Conservation (phyloP, 202 grass and related monocot genomes). For the Cymbopogon flexuosus region DNA sequence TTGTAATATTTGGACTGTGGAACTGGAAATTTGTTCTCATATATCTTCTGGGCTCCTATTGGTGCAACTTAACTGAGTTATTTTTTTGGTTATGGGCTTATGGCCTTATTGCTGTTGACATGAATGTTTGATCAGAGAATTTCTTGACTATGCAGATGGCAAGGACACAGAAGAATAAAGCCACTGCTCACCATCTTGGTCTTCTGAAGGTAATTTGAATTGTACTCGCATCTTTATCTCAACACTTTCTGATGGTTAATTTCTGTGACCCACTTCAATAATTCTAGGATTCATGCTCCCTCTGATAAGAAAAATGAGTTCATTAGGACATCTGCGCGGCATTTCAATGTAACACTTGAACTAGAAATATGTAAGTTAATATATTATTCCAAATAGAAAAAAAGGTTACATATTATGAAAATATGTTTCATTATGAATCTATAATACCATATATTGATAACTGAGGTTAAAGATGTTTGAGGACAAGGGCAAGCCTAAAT, state of each 20-base stretch:
- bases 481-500: neutral
- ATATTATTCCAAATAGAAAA: too few species aligned
- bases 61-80: neutral
- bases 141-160: constrained; percentile 63
- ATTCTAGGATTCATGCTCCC: neutral
- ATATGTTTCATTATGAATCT: neutral
- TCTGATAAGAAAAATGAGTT: neutral
- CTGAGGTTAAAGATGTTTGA: neutral
- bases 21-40: neutral
- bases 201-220: constrained; percentile 67
- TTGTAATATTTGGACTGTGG: neutral
- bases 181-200: constrained; percentile 96
- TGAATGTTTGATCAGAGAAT: neutral
- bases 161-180: constrained; percentile 94
- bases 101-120: neutral
- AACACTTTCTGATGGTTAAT: neutral
- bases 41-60: neutral
- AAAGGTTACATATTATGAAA: too few species aligned
- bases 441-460: neutral
- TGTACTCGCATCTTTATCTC: neutral
- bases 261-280: neutral
- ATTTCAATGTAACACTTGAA: neutral
- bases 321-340: neutral
- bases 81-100: too few species aligned
- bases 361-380: too few species aligned